Evolutionary conservation across 1,284 basidiomycete genomes (phyloP), one percentile per base, ranked within the genome.

Genomic region (Melampsora larici-populina): DNA sequence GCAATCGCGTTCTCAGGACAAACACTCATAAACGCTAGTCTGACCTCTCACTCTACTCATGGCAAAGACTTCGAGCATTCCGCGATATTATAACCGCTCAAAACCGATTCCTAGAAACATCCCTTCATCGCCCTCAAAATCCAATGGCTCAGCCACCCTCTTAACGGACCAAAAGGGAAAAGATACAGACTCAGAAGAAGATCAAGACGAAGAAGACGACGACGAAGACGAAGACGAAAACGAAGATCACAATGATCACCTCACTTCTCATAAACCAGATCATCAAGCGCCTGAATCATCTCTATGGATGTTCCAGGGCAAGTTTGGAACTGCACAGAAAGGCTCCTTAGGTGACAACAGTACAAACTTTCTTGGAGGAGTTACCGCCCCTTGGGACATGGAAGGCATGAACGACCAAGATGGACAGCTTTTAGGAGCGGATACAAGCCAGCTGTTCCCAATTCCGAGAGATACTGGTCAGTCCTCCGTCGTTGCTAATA

Each of bases 51-150:
- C 43, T 1, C 5, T 31, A 75, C 21, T 9, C 0, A 75, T 75
- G 72, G 63, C 72, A 48, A 75, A 75, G 66, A 63, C 72, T 40
- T 75, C 72, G 49, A 75, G 72, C 24, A 75, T 75, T 26, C 72
- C 72, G 31, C 72, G 72, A 33, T 58, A 75, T 43, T 24, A 36
- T 31, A 55, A 66, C 43, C 63, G 72, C 21, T n/a, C 48, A 40
- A 60, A 24, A 24, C 55, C n/a, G 29, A 31, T 24, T 13, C 49
- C 43, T 55, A 67, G 33, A 49, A 65, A 55, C 62, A 46, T 11
- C 49, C 72, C 21, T 66, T 65, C 13, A 55, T 51, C 24, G 48
- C 72, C 26, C 33, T 75, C 40, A 36, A 75, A 65, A 48, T 51
- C 72, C 11, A 66, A 65, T 66, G 31, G 49, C 40, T 43, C 66